Evolutionary conservation across 1,139 yeast species (phyloP).

Genomic region (Kluyveromyces sp.): DNA sequence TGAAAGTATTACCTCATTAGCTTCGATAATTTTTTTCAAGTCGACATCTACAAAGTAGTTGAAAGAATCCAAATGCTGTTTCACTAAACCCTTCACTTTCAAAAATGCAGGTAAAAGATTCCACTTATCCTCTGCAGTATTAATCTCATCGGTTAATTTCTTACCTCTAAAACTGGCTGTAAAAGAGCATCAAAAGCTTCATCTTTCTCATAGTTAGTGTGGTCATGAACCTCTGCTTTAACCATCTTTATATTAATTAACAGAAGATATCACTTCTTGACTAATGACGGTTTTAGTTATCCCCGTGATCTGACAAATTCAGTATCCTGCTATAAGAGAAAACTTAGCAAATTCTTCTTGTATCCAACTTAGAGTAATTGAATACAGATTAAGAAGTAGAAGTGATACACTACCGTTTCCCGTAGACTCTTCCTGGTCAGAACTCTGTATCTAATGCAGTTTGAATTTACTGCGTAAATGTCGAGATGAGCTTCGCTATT

Average conservation of each 20-base stretch:
- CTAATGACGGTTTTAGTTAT: too few species aligned
- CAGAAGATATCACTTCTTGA: neutral
- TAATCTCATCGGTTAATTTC: slow-evolving; percentile 74
- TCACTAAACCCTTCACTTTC: slow-evolving; percentile 91
- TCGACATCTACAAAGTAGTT: slow-evolving; percentile 93
- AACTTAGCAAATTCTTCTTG: too few species aligned
- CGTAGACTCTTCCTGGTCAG: too few species aligned
- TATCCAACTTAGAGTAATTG: too few species aligned
- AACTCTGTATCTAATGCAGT: neutral
- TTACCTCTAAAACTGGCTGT: slow-evolving; percentile 78
- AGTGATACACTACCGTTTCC: too few species aligned
- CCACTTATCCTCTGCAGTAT: slow-evolving; percentile 94
- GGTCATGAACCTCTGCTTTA: slow-evolving; percentile 1
- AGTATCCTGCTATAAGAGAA: too few species aligned
- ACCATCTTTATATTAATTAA: neutral
- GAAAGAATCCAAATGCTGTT: slow-evolving; percentile 95
- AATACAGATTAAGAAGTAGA: too few species aligned
- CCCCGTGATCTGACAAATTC: too few species aligned
- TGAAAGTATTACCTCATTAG: slow-evolving; percentile 80
- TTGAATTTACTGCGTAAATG: neutral
- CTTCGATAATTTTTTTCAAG: slow-evolving; percentile 81
- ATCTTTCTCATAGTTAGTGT: slow-evolving; percentile 23
- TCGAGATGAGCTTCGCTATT: neutral
- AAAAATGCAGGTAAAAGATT: slow-evolving; percentile 88
- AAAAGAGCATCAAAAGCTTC: slow-evolving; percentile 69